A percentile compares a stretch with the other conserved stretches of the same genome.
These are phyloP conservation scores for Metschnikowia proteae DNA, from an alignment of 805 yeast genomes.

Conservation along the genomic window DNA sequence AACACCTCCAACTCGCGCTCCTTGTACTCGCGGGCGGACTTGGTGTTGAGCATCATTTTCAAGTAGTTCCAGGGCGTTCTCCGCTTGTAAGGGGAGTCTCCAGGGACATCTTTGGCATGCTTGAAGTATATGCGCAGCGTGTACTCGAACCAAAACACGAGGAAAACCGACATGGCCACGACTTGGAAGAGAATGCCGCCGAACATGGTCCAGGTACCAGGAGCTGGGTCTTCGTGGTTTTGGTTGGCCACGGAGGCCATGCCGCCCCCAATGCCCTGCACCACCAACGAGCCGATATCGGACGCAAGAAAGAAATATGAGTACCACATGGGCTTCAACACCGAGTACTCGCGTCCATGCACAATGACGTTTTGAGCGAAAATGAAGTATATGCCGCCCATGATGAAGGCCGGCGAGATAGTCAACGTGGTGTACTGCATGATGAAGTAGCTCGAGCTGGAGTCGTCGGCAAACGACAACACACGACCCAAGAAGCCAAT, in stretches of 20 bases:
- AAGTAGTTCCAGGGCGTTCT: conserved; percentile 22
- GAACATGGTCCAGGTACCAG: conserved; percentile 37
- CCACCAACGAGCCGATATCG: conserved; percentile 34
- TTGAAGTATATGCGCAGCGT: conserved; percentile 31
- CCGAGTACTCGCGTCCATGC: conserved; percentile 36
- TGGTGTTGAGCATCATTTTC: conserved; percentile 26
- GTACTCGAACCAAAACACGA: conserved; percentile 36
- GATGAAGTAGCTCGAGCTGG: conserved; percentile 22
- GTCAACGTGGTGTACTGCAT: conserved; percentile 36
- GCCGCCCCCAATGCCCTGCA: conserved; percentile 42
- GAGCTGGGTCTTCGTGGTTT: conserved; percentile 19
- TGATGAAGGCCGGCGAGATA: conserved; percentile 40
- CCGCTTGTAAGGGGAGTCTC: conserved; percentile 11
- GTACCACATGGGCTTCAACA: conserved; percentile 42
- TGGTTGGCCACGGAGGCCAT: conserved; percentile 28
- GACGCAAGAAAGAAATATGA: conserved; percentile 38
- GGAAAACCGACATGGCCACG: conserved; percentile 35
- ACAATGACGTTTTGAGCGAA: conserved; percentile 40
- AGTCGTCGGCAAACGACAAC: conserved; percentile 24
- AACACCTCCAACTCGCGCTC: conserved; percentile 23
- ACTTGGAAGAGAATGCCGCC: conserved; percentile 39
- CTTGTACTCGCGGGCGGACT: conserved; percentile 23
- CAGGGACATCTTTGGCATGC: conserved; percentile 14
- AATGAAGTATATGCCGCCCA: conserved; percentile 41
- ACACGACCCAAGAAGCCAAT: conserved; percentile 39